phyloP scores from a whole-genome alignment of 495 filamentous ascomycete species.

The Beverwykella pulmonaria region DNA sequence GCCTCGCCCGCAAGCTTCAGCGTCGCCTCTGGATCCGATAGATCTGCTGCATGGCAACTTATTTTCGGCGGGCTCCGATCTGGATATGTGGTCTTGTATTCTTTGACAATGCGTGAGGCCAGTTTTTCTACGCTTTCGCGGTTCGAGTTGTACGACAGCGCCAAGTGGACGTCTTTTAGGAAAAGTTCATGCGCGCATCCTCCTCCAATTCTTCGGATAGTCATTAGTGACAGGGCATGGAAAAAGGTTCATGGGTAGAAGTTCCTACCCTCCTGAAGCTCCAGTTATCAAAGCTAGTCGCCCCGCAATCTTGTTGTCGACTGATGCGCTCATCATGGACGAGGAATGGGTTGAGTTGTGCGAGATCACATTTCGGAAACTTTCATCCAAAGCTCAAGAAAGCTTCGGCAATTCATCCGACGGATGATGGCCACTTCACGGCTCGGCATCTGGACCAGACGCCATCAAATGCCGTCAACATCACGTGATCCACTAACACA shows the following conservation, averaged over 20 bases:
- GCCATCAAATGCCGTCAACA: not conserved
- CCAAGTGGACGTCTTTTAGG: constrained; percentile 57
- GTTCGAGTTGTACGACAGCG: constrained; percentile 64
- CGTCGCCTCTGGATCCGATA: constrained; percentile 55
- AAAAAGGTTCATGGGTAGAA: not conserved
- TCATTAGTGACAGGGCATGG: not conserved
- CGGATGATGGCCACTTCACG: not conserved
- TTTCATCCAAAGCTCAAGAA: not conserved
- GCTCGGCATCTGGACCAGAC: not conserved
- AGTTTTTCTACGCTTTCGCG: constrained; percentile 52
- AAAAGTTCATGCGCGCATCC: constrained; percentile 62
- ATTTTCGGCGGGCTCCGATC: constrained; percentile 47
- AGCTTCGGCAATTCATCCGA: not conserved
- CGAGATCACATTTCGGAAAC: not conserved
- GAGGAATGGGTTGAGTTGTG: not conserved
- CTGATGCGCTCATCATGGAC: not conserved
- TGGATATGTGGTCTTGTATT: constrained; percentile 10
- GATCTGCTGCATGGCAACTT: constrained; percentile 61
- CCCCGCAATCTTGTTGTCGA: constrained; percentile 21
- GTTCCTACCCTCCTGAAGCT: constrained; percentile 23
- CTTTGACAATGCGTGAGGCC: constrained; percentile 44
- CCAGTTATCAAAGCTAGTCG: constrained; percentile 25
- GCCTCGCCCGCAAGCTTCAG: constrained; percentile 57
- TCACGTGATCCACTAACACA: not conserved
- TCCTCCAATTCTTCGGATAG: constrained; percentile 58